Conservation (phyloP, 2,329 filamentous ascomycete genomes). For the Phyllosticta capitalensis region DNA sequence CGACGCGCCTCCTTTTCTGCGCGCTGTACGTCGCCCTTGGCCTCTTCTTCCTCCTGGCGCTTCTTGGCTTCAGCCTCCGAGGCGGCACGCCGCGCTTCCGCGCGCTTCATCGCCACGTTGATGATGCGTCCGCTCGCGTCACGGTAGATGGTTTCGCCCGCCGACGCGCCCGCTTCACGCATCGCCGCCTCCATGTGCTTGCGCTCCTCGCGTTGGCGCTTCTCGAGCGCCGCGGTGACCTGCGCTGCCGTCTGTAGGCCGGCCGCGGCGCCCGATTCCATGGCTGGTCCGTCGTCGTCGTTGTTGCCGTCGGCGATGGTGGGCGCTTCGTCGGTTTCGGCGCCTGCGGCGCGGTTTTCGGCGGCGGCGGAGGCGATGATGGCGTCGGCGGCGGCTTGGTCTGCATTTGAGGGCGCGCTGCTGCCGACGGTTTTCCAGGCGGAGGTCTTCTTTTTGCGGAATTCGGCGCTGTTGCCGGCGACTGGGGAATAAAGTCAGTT, state of each 20-base stretch:
- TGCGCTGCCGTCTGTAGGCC: slow-evolving; percentile 78
- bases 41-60: slow-evolving; percentile 55
- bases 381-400: slow-evolving; percentile 63
- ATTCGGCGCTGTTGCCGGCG: slow-evolving; percentile 36
- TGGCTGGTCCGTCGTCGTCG: slow-evolving; percentile 44
- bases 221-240: slow-evolving; percentile 49
- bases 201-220: slow-evolving; percentile 56
- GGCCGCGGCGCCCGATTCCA: slow-evolving; percentile 81
- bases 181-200: slow-evolving; percentile 37
- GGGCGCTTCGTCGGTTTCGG: slow-evolving; percentile 37
- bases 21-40: slow-evolving; percentile 79
- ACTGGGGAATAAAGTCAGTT: slow-evolving; percentile 1
- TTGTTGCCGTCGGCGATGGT: slow-evolving; percentile 35
- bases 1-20: slow-evolving; percentile 54
- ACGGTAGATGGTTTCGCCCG: slow-evolving; percentile 78
- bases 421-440: slow-evolving; percentile 63
- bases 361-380: slow-evolving; percentile 65
- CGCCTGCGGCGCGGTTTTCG: slow-evolving; percentile 47
- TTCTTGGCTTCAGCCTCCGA: slow-evolving; percentile 60
- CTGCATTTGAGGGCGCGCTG: slow-evolving; percentile 38
- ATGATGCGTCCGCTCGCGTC: slow-evolving; percentile 93
- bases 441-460: slow-evolving; percentile 57
- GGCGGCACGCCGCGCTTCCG: slow-evolving; percentile 71
- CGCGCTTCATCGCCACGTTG: slow-evolving; percentile 82
- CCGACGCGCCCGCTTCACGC: slow-evolving; percentile 34